A percentile compares a stretch with the other conserved stretches of the same genome.
phyloP scores from a whole-genome alignment of 345 rosid genomes.

The rapeseed (Brassica napus) region Da-Ae NC_063442.1:35201001-35201500 shows the following conservation, averaged over 20 bases:
- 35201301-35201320: conserved; percentile 12
- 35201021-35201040: background rate
- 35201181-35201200: background rate
- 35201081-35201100: too few relatives aligned
- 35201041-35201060: background rate
- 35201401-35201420: background rate
- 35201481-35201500: background rate
- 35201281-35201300: conserved; percentile 1
- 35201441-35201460: background rate
- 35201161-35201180: background rate
- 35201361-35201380: conserved; percentile 11
- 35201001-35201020: background rate
- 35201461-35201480: background rate
- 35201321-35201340: conserved; percentile 28
- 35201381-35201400: background rate
- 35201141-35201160: background rate
- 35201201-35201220: background rate
- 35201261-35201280: conserved; percentile 19
- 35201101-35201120: too few relatives aligned
- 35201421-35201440: background rate
- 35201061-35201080: too few relatives aligned
- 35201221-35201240: conserved; percentile 9
- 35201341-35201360: conserved; percentile 5
- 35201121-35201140: too few relatives aligned
- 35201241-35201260: conserved; percentile 1